phyloP scores from a whole-genome alignment of 148 eudicot species.

The Vaccinium macrocarpon region DNA sequence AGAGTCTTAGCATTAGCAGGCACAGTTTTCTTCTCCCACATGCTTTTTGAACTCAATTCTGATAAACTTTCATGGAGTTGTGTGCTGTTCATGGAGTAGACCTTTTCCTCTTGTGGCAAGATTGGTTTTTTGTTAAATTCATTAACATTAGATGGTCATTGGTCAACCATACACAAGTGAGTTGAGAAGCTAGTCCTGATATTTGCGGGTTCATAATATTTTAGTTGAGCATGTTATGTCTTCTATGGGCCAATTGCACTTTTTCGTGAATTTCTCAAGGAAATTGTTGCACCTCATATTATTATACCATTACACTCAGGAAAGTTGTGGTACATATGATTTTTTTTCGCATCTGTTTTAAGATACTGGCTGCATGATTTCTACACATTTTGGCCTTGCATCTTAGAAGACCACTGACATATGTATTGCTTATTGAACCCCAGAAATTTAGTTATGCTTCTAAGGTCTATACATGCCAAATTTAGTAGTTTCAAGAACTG shows the following conservation, averaged over 20 bases:
- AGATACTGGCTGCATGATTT: not conserved
- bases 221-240: not conserved
- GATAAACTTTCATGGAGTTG: not conserved
- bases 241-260: not conserved
- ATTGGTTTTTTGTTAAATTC: not conserved
- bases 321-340: not conserved
- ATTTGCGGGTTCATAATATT: not conserved
- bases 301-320: not conserved
- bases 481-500: not conserved
- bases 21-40: not conserved
- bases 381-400: not conserved
- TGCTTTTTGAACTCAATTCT: not conserved
- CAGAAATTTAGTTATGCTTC: not conserved
- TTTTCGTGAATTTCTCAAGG: not conserved
- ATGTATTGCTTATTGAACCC: not conserved
- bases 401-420: not conserved
- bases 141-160: not conserved
- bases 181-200: not conserved
- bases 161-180: not conserved
- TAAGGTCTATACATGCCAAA: not conserved
- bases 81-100: not conserved
- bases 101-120: not conserved
- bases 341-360: not conserved
- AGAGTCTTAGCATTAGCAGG: not conserved
- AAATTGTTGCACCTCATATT: not conserved